Evolutionary conservation across 306 rosid species (phyloP).

Genomic region (Cicer yamashitae): DNA sequence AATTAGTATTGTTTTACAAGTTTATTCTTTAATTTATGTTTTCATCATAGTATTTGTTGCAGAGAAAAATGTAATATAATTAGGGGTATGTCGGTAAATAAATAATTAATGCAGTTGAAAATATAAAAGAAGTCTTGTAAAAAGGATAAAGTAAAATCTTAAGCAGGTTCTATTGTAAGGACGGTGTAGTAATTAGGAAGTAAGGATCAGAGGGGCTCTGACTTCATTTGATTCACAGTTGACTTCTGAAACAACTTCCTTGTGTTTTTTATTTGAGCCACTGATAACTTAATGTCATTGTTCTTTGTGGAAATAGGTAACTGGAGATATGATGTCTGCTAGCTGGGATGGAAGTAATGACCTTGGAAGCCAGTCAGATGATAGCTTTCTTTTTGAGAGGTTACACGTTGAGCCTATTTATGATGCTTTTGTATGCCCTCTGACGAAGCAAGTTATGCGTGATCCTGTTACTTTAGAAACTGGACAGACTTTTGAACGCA

Average conservation of each 20-base stretch:
- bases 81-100: no score
- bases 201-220: conserved; percentile 21
- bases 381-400: conserved; percentile 73
- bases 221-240: conserved; percentile 33
- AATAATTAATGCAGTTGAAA: no score
- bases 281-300: conserved; percentile 25
- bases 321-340: conserved; percentile 64
- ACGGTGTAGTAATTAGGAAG: neutral
- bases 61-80: no score
- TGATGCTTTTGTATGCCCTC: conserved; percentile 88
- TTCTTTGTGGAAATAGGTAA: conserved; percentile 51
- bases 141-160: no score
- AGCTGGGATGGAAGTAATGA: conserved; percentile 90
- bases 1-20: no score
- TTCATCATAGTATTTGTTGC: no score
- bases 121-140: no score
- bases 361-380: conserved; percentile 87
- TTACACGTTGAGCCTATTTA: conserved; percentile 87
- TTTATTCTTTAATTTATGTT: no score
- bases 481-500: conserved; percentile 93
- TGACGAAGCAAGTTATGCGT: conserved; percentile 89
- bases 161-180: neutral
- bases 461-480: conserved; percentile 93
- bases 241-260: conserved; percentile 2
- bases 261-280: conserved; percentile 11